phyloP scores from a whole-genome alignment of 2,329 filamentous ascomycete species.

The Thielaviopsis populi region DNA sequence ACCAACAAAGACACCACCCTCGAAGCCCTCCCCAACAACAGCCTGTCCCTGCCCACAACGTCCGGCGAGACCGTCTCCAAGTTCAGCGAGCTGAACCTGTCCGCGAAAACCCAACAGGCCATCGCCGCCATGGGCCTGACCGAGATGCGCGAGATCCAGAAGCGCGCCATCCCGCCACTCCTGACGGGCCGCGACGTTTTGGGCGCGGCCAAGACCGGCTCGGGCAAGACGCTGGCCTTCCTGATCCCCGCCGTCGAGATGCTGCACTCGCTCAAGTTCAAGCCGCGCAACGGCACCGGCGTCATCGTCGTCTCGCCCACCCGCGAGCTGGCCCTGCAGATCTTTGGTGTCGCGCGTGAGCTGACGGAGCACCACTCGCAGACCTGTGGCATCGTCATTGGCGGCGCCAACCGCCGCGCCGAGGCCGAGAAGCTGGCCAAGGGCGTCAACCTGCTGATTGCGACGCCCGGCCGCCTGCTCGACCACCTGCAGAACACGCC shows the following conservation, averaged over 20 bases:
- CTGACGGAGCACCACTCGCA: conserved; percentile 87
- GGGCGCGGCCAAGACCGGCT: conserved; percentile 89
- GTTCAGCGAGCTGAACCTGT: conserved; percentile 72
- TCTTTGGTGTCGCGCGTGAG: conserved; percentile 87
- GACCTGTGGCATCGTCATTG: conserved; percentile 91
- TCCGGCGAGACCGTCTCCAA: conserved; percentile 48
- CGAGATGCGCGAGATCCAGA: conserved; percentile 91
- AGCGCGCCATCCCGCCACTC: conserved; percentile 69
- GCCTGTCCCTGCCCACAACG: conserved; percentile 38
- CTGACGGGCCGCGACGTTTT: conserved; percentile 84
- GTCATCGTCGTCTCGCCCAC: conserved; percentile 89
- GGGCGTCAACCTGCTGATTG: conserved; percentile 87
- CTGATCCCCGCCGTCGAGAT: conserved; percentile 90
- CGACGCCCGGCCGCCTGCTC: conserved; percentile 79
- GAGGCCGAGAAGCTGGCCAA: conserved; percentile 90
- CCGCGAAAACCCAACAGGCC: conserved; percentile 75
- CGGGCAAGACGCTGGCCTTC: conserved; percentile 90
- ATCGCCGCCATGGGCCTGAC: conserved; percentile 85
- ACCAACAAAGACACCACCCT: conserved; percentile 23
- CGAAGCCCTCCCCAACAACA: conserved; percentile 26
- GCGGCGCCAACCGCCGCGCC: conserved; percentile 76
- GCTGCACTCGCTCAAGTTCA: conserved; percentile 78
- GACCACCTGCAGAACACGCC: conserved; percentile 91
- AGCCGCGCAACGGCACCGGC: conserved; percentile 84
- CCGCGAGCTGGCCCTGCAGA: conserved; percentile 84